Conservation (phyloP, 2,329 filamentous ascomycete species). For the Aphanocladium album region DNA sequence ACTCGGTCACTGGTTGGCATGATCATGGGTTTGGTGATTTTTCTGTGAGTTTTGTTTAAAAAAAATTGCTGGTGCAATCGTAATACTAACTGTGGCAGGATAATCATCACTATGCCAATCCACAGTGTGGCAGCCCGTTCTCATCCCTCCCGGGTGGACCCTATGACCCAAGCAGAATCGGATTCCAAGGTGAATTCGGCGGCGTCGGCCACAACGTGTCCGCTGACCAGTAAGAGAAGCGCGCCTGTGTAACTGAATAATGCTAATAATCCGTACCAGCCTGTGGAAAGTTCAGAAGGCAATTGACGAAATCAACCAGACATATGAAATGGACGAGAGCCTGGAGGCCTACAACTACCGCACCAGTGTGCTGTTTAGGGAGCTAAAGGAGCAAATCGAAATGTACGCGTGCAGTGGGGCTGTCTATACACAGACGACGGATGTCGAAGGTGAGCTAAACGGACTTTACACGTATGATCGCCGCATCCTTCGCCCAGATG, state of each 20-base stretch:
- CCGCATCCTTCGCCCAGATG: constrained; percentile 51
- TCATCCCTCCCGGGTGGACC: constrained; percentile 54
- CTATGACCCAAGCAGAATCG: constrained; percentile 56
- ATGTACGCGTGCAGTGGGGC: constrained; percentile 60
- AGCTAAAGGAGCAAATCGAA: constrained; percentile 57
- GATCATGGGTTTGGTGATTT: constrained; percentile 66
- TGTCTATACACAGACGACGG: constrained; percentile 69
- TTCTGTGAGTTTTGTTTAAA: constrained; percentile 26
- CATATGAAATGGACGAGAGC: constrained; percentile 59
- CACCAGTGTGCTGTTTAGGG: constrained; percentile 52
- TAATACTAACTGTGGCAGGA: constrained; percentile 36
- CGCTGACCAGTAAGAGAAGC: constrained; percentile 47
- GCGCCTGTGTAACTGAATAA: not conserved
- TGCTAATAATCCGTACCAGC: constrained; percentile 26
- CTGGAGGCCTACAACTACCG: constrained; percentile 63
- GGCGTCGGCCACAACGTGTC: constrained; percentile 63
- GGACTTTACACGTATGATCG: constrained; percentile 66
- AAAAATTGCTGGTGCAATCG: no score
- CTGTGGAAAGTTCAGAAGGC: constrained; percentile 60
- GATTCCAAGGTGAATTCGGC: constrained; percentile 67
- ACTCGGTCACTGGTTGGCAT: constrained; percentile 60
- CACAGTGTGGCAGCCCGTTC: constrained; percentile 66
- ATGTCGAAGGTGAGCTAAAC: constrained; percentile 71
- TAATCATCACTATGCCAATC: constrained; percentile 67
- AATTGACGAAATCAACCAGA: constrained; percentile 57